A percentile compares a stretch with the other conserved stretches of the same genome.
Conservation (phyloP, 2,329 filamentous ascomycete genomes). For the Calonectria pseudoreteaudii region DNA sequence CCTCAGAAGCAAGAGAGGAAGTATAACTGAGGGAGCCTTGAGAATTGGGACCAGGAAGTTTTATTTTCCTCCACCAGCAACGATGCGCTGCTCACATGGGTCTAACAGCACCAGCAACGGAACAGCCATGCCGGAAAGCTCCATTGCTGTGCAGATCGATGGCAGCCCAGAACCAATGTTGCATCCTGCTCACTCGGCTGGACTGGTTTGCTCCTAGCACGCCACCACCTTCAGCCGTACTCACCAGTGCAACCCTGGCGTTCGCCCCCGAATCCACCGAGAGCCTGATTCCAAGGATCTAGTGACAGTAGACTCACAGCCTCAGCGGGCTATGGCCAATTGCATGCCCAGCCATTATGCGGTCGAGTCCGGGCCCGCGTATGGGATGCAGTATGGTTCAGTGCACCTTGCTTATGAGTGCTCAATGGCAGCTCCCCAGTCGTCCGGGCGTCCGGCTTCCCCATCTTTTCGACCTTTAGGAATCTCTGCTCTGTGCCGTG, state of each 20-base stretch:
- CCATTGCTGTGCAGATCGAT: not conserved
- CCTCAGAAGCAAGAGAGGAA: no score
- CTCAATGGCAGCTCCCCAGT: not conserved
- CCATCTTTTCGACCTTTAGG: not conserved
- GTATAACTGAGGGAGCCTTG: not conserved
- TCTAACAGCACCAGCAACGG: not conserved
- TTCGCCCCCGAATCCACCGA: not conserved
- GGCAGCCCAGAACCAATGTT: not conserved
- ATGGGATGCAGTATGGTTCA: not conserved
- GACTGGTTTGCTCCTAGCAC: not conserved
- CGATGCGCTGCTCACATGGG: not conserved
- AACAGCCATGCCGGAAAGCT: not conserved
- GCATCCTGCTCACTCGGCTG: not conserved
- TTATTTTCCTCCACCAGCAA: not conserved
- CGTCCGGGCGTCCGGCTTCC: not conserved
- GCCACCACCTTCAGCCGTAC: constrained; percentile 3
- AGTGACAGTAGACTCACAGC: not conserved
- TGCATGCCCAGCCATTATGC: not conserved
- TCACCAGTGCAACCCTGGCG: not conserved
- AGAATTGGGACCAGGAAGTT: not conserved
- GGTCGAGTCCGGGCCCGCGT: not conserved
- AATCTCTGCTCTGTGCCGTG: not conserved
- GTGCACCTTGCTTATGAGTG: not conserved
- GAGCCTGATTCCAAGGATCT: not conserved
- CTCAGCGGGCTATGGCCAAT: not conserved